A percentile compares a stretch with the other conserved stretches of the same genome.
These are phyloP conservation scores for Rhodomyrtus psidioides DNA, from an alignment of 441 rosid species.

Conservation along the genomic window DNA sequence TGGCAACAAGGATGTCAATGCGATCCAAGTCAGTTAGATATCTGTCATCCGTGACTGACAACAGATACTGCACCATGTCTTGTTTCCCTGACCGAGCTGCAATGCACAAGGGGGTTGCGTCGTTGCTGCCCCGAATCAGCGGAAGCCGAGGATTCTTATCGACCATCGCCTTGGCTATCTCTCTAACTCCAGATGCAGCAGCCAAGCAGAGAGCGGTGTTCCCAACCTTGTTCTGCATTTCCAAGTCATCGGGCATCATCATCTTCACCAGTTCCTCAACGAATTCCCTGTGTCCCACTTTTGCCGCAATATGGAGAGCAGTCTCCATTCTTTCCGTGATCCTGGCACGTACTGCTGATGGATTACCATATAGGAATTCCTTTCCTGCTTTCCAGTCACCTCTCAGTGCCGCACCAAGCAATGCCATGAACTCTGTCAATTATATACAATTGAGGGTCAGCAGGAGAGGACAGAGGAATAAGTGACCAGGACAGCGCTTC, in stretches of 20 bases:
- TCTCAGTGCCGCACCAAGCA: conserved; percentile 1
- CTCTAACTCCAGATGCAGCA: conserved; percentile 5
- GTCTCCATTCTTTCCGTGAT: conserved; percentile 14
- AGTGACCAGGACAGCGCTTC: not conserved
- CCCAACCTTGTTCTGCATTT: not conserved
- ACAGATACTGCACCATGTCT: not conserved
- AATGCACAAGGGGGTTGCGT: not conserved
- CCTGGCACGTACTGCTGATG: not conserved
- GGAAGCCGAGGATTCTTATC: not conserved
- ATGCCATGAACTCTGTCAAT: not conserved
- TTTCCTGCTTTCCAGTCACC: conserved; percentile 16
- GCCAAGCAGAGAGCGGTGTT: conserved; percentile 15
- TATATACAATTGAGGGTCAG: not conserved
- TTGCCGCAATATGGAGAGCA: conserved; percentile 20
- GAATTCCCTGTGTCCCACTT: conserved; percentile 1
- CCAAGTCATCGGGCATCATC: not conserved
- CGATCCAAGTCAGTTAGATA: not conserved
- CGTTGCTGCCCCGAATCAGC: not conserved
- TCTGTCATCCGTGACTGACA: not conserved
- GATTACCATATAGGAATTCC: not conserved
- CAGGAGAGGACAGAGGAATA: not conserved
- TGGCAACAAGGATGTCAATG: accelerated
- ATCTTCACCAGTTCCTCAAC: conserved; percentile 4
- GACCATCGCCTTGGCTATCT: conserved; percentile 14
- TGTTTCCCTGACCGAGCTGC: not conserved